Conservation (phyloP, 2,329 filamentous ascomycete genomes). For the Colletotrichum tofieldiae region DNA sequence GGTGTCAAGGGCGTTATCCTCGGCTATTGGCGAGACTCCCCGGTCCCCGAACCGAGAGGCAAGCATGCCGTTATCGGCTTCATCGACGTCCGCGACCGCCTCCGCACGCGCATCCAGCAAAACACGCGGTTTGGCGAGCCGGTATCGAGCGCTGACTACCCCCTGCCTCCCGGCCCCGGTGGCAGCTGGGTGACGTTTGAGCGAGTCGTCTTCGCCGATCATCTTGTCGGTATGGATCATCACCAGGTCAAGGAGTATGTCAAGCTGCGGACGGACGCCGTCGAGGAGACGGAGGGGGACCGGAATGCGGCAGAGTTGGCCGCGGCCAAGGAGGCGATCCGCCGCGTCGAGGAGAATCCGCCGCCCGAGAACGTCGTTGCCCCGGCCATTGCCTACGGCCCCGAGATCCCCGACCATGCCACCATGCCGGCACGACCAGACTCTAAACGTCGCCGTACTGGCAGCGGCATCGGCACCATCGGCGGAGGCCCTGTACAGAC, state of each 20-base stretch:
- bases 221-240: slow-evolving; percentile 70
- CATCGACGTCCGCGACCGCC: slow-evolving; percentile 73
- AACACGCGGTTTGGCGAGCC: slow-evolving; percentile 64
- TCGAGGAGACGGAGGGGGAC: slow-evolving; percentile 57
- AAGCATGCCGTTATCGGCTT: slow-evolving; percentile 76
- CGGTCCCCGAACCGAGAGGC: slow-evolving; percentile 61
- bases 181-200: slow-evolving; percentile 78
- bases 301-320: slow-evolving; percentile 56
- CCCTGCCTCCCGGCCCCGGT: slow-evolving; percentile 71
- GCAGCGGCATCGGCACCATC: slow-evolving; percentile 54
- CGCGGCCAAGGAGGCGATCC: slow-evolving; percentile 64
- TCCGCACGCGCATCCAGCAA: slow-evolving; percentile 72
- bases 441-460: slow-evolving; percentile 65
- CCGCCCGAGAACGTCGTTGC: slow-evolving; percentile 59
- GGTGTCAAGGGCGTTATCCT: slow-evolving; percentile 65
- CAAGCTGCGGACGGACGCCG: slow-evolving; percentile 63
- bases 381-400: slow-evolving; percentile 67
- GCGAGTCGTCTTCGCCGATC: slow-evolving; percentile 70
- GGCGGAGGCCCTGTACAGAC: slow-evolving; percentile 47
- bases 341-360: slow-evolving; percentile 60
- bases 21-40: slow-evolving; percentile 74
- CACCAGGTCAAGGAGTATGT: slow-evolving; percentile 76
- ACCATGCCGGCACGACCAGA: slow-evolving; percentile 53
- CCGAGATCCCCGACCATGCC: slow-evolving; percentile 62
- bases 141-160: slow-evolving; percentile 55